phyloP scores from a whole-genome alignment of 2,329 filamentous ascomycete species.

The Fusarium sp. region DNA sequence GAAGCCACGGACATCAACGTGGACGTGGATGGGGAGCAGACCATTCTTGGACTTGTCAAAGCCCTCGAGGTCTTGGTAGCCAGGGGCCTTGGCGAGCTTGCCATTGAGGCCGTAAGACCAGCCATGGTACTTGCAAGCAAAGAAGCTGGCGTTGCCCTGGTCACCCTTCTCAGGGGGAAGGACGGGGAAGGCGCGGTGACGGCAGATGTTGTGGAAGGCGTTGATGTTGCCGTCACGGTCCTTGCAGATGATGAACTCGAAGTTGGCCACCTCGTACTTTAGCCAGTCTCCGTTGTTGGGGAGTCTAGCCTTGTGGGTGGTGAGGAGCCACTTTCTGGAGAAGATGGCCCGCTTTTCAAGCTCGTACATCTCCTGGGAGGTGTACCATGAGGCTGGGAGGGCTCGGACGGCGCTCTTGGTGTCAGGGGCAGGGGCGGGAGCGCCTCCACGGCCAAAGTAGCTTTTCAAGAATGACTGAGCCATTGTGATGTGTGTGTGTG shows the following conservation, averaged over 20 bases:
- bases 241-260: slow-evolving; percentile 64
- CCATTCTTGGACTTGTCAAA: slow-evolving; percentile 69
- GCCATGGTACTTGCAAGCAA: slow-evolving; percentile 72
- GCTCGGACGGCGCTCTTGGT: slow-evolving; percentile 48
- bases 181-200: slow-evolving; percentile 71
- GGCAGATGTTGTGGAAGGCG: slow-evolving; percentile 73
- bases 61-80: slow-evolving; percentile 66
- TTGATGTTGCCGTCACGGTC: slow-evolving; percentile 66
- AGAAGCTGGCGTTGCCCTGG: slow-evolving; percentile 63
- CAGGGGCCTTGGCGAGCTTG: slow-evolving; percentile 69
- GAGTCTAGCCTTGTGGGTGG: slow-evolving; percentile 65
- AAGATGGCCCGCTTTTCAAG: slow-evolving; percentile 69
- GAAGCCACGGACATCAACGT: slow-evolving; percentile 66
- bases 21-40: slow-evolving; percentile 66
- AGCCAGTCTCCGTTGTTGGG: slow-evolving; percentile 67
- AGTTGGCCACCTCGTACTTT: slow-evolving; percentile 66
- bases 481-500: slow-evolving; percentile 36
- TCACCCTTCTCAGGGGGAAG: slow-evolving; percentile 57
- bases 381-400: slow-evolving; percentile 65
- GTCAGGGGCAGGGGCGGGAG: slow-evolving; percentile 30
- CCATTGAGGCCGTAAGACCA: slow-evolving; percentile 71
- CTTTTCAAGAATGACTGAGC: slow-evolving; percentile 48
- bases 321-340: slow-evolving; percentile 67
- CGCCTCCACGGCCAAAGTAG: slow-evolving; percentile 54
- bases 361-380: slow-evolving; percentile 65